These are phyloP conservation scores for Penicillium glabrum DNA, from an alignment of 2,329 filamentous ascomycete genomes.

Conservation along the genomic window DNA sequence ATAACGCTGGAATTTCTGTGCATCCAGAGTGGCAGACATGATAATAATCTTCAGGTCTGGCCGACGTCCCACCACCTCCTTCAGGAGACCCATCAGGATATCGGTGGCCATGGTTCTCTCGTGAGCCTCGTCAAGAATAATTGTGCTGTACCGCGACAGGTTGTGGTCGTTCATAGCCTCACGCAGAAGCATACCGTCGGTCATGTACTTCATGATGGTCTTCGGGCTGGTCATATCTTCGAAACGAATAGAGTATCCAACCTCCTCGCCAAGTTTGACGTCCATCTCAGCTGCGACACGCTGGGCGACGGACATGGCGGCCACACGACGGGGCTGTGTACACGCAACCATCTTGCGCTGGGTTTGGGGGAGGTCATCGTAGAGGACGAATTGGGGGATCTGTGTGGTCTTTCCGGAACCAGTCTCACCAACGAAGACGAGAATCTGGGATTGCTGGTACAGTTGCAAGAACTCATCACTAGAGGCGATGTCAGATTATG, in stretches of 20 bases:
- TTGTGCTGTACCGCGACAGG: conserved; percentile 89
- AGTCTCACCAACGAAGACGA: conserved; percentile 98
- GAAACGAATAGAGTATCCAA: conserved; percentile 98
- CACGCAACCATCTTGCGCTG: conserved; percentile 90
- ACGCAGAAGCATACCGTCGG: conserved; percentile 94
- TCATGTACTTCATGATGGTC: conserved; percentile 99
- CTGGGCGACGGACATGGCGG: conserved; percentile 97
- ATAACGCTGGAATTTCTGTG: conserved; percentile 96
- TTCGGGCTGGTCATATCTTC: conserved; percentile 88
- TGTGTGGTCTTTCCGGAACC: conserved; percentile 99
- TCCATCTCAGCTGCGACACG: conserved; percentile 98
- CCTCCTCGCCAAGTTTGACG: conserved; percentile 86
- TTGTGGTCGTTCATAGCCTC: conserved; percentile 97
- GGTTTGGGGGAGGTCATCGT: conserved; percentile 87
- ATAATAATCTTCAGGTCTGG: conserved; percentile 96
- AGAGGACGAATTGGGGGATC: conserved; percentile 97
- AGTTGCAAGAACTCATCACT: conserved; percentile 90
- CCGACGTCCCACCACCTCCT: conserved; percentile 79
- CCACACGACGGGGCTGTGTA: conserved; percentile 95
- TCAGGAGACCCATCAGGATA: conserved; percentile 93
- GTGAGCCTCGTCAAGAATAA: conserved; percentile 98
- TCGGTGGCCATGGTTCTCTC: conserved; percentile 96
- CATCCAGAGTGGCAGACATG: conserved; percentile 97
- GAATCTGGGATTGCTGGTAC: conserved; percentile 91
- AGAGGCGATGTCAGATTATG: background rate